phyloP scores from a whole-genome alignment of 2,329 filamentous ascomycete species.

The Colletotrichum filicis region DNA sequence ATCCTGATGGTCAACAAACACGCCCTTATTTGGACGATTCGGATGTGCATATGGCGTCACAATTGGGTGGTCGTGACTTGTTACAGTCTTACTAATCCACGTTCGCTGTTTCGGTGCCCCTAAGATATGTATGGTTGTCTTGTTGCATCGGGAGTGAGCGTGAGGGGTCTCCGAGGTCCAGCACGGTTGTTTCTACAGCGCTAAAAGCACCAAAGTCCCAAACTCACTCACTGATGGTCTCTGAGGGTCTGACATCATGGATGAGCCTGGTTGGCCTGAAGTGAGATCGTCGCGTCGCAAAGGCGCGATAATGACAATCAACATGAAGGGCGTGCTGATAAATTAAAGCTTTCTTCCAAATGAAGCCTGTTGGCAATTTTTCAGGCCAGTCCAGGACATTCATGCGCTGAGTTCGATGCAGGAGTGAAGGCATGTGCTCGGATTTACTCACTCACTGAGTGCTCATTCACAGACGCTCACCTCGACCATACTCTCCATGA shows the following conservation, averaged over 20 bases:
- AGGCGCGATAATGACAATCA: constrained; percentile 6
- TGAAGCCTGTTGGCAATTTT: background rate
- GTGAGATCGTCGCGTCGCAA: background rate
- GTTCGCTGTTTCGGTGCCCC: background rate
- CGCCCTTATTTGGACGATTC: constrained; percentile 8
- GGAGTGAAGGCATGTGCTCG: background rate
- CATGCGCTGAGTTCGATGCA: no score
- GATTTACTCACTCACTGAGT: background rate
- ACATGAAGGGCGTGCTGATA: background rate
- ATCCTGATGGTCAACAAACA: background rate
- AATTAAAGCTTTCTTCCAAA: background rate
- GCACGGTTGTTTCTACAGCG: background rate
- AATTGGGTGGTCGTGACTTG: background rate
- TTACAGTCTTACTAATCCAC: background rate
- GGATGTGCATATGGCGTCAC: constrained; percentile 22
- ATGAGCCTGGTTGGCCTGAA: background rate
- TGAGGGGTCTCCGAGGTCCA: background rate
- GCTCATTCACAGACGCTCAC: background rate
- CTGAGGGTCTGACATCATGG: constrained; percentile 14
- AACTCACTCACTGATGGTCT: background rate
- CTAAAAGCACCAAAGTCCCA: background rate
- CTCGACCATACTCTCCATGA: background rate
- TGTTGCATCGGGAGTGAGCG: background rate
- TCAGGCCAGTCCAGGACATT: background rate
- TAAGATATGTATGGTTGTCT: background rate